A percentile compares a stretch with the other conserved stretches of the same genome.
phyloP scores from a whole-genome alignment of 2,329 filamentous ascomycete species.

The Salinomyces thailandicus region DNA sequence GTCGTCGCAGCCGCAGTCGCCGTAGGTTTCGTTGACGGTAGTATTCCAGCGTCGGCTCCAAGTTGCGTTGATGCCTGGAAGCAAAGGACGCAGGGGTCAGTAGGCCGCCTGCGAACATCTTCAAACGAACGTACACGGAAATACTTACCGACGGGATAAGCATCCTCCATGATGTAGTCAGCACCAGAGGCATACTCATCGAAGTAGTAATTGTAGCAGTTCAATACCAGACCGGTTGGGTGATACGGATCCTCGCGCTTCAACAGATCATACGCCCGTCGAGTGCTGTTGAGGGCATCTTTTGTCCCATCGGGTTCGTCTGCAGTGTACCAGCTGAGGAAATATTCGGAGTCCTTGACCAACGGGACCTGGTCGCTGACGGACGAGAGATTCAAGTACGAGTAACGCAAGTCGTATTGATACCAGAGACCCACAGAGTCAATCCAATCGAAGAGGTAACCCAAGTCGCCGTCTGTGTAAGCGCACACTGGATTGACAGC shows the following conservation, averaged over 20 bases:
- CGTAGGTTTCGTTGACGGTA: conserved; percentile 47
- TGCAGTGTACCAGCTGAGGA: conserved; percentile 41
- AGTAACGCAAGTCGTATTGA: conserved; percentile 38
- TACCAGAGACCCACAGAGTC: conserved; percentile 34
- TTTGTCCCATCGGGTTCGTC: conserved; percentile 46
- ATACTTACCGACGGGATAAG: conserved; percentile 52
- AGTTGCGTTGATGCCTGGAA: conserved; percentile 45
- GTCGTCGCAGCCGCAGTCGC: conserved; percentile 54
- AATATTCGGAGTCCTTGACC: conserved; percentile 25
- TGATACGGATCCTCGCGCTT: conserved; percentile 49
- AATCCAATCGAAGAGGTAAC: conserved; percentile 32
- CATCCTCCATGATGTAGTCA: conserved; percentile 51
- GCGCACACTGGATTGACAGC: conserved; percentile 36
- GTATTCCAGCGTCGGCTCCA: conserved; percentile 47
- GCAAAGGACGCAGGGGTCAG: no score
- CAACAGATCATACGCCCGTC: conserved; percentile 35
- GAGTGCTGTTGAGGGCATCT: conserved; percentile 42
- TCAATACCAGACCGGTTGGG: conserved; percentile 48
- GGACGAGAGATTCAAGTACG: conserved; percentile 30
- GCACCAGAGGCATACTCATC: conserved; percentile 43
- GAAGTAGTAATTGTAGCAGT: conserved; percentile 54
- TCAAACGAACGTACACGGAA: no score
- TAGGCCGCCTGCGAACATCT: no score
- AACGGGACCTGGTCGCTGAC: conserved; percentile 30
- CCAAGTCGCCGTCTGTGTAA: conserved; percentile 31